A percentile compares a stretch with the other conserved stretches of the same genome.
Conservation (phyloP, 495 filamentous ascomycete genomes). For the Aspergillus hancockii region DNA sequence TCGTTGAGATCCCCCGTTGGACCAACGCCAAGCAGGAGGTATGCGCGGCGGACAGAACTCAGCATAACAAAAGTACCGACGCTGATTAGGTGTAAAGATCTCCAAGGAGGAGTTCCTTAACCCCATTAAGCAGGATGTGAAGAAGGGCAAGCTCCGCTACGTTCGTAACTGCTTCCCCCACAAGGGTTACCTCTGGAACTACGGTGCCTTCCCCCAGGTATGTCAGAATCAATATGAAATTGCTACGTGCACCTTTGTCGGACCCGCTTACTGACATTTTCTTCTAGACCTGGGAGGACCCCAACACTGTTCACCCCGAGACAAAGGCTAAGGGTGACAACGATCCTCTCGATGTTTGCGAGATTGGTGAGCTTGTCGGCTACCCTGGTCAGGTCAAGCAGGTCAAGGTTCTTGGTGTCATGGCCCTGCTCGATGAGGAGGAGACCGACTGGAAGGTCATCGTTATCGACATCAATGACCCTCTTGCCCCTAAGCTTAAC, state of each 20-base stretch:
- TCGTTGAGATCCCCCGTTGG: conserved; percentile 99
- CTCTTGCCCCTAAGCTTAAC: conserved; percentile 92
- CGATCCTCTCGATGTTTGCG: conserved; percentile 98
- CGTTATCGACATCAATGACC: conserved; percentile 97
- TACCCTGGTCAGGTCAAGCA: conserved; percentile 97
- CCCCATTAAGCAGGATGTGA: conserved; percentile 81
- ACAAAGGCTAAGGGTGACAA: conserved; percentile 99
- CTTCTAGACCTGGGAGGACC: conserved; percentile 95
- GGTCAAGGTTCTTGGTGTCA: conserved; percentile 98
- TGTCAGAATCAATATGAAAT: conserved; percentile 17
- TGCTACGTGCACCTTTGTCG: neutral
- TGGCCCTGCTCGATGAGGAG: conserved; percentile 98
- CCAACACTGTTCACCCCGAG: conserved; percentile 91
- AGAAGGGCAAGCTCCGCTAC: conserved; percentile 72
- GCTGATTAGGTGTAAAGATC: conserved; percentile 58
- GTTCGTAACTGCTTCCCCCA: conserved; percentile 99
- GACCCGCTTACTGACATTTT: conserved; percentile 7
- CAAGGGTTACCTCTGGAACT: conserved; percentile 99
- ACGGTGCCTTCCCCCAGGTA: conserved; percentile 98
- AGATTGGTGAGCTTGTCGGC: conserved; percentile 97
- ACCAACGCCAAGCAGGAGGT: conserved; percentile 99
- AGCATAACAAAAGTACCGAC: conserved; percentile 5
- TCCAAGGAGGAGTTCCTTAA: conserved; percentile 96
- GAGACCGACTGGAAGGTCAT: conserved; percentile 99
- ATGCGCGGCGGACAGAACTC: conserved; percentile 20